These are phyloP conservation scores for Hortiboletus campestris DNA, from an alignment of 768 basidiomycete genomes.

Conservation along the genomic window DNA sequence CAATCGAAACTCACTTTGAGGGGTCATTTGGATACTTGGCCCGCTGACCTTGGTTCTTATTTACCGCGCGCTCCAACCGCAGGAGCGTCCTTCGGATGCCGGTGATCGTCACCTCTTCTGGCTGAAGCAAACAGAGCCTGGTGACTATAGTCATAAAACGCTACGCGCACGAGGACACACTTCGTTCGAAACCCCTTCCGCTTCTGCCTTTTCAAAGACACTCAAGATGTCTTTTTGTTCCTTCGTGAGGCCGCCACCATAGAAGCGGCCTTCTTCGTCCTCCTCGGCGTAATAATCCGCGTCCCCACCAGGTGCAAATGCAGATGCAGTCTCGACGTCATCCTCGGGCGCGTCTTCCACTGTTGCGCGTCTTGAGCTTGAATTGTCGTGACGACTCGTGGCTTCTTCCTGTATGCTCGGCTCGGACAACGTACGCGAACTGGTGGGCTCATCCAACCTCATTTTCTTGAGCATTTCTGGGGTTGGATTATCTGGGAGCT, in stretches of 20 bases:
- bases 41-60: conserved; percentile 94
- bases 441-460: conserved; percentile 46
- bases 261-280: conserved; percentile 90
- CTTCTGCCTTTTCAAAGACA: conserved; percentile 81
- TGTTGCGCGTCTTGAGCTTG: conserved; percentile 42
- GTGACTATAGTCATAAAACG: background rate
- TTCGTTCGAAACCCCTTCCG: conserved; percentile 62
- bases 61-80: conserved; percentile 82
- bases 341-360: conserved; percentile 56
- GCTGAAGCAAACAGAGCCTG: conserved; percentile 36
- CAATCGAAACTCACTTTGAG: conserved; percentile 58
- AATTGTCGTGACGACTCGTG: conserved; percentile 3
- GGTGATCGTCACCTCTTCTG: conserved; percentile 65
- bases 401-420: conserved; percentile 6
- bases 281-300: conserved; percentile 90
- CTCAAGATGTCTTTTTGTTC: conserved; percentile 95
- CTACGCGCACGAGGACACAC: conserved; percentile 42
- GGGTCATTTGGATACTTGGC: conserved; percentile 95
- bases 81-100: conserved; percentile 71
- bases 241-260: conserved; percentile 87
- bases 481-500: conserved; percentile 72
- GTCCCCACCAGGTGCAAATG: conserved; percentile 81
- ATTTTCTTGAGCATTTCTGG: conserved; percentile 83
- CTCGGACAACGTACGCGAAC: conserved; percentile 5
- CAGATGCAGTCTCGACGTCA: conserved; percentile 28